These are phyloP conservation scores for Claviceps sp. DNA, from an alignment of 2,329 filamentous ascomycete genomes.

Conservation along the genomic window DNA sequence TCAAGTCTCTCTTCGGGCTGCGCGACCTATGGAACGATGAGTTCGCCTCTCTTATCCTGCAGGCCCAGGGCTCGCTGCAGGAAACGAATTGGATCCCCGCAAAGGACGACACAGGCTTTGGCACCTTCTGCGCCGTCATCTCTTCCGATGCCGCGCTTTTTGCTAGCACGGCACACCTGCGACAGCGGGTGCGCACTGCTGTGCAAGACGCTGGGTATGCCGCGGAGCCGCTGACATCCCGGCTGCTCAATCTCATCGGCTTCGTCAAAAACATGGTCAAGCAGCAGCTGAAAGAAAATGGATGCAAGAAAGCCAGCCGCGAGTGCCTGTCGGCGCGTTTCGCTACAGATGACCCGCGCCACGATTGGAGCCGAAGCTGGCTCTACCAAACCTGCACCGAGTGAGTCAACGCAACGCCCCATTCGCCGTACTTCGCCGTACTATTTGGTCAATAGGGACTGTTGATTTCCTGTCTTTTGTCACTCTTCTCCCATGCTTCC, in stretches of 20 bases:
- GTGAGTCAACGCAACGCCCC: constrained; percentile 17
- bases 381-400: constrained; percentile 42
- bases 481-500: not conserved
- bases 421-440: too few species aligned
- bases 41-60: constrained; percentile 30
- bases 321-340: constrained; percentile 20
- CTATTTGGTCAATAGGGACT: too few species aligned
- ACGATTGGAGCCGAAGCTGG: constrained; percentile 26
- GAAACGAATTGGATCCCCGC: constrained; percentile 40
- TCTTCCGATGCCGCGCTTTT: constrained; percentile 29
- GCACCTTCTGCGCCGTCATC: constrained; percentile 33
- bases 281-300: not conserved
- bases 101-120: constrained; percentile 27
- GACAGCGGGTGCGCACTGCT: constrained; percentile 23
- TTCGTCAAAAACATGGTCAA: constrained; percentile 24
- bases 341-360: constrained; percentile 8
- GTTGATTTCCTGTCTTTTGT: too few species aligned
- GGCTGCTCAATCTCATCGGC: constrained; percentile 40
- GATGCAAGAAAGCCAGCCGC: constrained; percentile 9
- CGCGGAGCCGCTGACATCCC: constrained; percentile 23
- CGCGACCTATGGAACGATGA: constrained; percentile 31
- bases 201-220: constrained; percentile 28
- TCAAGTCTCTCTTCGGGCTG: constrained; percentile 34
- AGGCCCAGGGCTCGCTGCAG: constrained; percentile 31
- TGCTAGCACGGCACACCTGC: constrained; percentile 23